Evolutionary conservation across 768 basidiomycete species (phyloP), one percentile per base, ranked within the genome.

Genomic region (Pholiota conissans): DNA sequence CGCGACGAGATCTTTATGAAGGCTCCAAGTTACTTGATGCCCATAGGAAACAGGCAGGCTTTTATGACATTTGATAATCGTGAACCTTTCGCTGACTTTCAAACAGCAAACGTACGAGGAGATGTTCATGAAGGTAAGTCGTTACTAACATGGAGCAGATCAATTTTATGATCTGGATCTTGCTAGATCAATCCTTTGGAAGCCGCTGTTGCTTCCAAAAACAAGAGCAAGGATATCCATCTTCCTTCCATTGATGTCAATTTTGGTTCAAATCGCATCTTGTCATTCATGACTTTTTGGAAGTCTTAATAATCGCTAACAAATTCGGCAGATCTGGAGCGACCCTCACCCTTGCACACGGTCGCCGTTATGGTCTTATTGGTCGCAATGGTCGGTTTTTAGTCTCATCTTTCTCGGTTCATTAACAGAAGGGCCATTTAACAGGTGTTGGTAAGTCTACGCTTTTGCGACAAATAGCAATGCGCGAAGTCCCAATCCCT

Each of bases 151-250:
- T 32, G 5, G n/a, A 7, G 27, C 30, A 3, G 14, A 2, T 22
- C n/a, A 35, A 24, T n/a, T 30, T n/a, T 29, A 20, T 30, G 7
- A 18, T 30, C 42, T 55, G 18, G 51, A 28, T 42, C 45, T 13
- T 39, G 26, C 35, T 51, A 91, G 90, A 90, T 95, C 75, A 99
- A 99, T 73, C 94, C 97, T 37, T 74, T 99, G 58, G 93, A 95
- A 72, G 86, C 90, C 0, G 83, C 84, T 18, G 76, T 81, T 0
- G 76, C 86, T 4, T 75, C 89, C 13, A 96, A 95, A 74, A 93
- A 95, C 71, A 99, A 98, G 80, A 93, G 89, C 77, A 98, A 98
- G 72, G 97, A 99, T 71, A 90, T 99, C 51, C 94, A 97, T 67
- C 79, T 99, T 4, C 89, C 90, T 24, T 89, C 88, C 32, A 97